A percentile compares a stretch with the other conserved stretches of the same genome.
These are phyloP conservation scores for Aspergillus sclerotiicarbonarius DNA, from an alignment of 495 filamentous ascomycete species.

Conservation along the genomic window DNA sequence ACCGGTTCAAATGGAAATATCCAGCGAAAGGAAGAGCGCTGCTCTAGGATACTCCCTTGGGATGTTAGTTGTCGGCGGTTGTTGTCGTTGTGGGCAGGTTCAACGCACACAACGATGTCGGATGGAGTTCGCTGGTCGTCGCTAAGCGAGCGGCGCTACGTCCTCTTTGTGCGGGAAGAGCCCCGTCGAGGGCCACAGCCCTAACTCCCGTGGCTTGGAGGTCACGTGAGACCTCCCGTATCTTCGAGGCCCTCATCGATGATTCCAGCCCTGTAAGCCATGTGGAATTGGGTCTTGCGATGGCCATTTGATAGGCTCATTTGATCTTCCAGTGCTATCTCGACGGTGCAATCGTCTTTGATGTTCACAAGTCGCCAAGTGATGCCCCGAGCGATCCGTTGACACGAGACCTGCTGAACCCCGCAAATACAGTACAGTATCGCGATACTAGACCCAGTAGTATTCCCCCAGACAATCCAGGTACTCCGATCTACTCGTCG, in stretches of 20 bases:
- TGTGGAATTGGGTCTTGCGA: not conserved
- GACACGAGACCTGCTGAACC: not conserved
- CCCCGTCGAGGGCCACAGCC: conserved; percentile 39
- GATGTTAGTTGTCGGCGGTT: conserved; percentile 50
- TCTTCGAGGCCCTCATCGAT: not conserved
- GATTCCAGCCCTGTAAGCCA: not conserved
- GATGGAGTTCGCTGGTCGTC: conserved; percentile 38
- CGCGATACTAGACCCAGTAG: conserved; percentile 1
- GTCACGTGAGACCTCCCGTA: conserved; percentile 25
- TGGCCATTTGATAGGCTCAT: not conserved
- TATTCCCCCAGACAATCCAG: not conserved
- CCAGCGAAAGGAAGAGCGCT: conserved; percentile 36
- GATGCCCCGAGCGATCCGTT: not conserved
- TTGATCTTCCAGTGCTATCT: not conserved
- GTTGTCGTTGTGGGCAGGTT: conserved; percentile 49
- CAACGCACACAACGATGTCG: conserved; percentile 49
- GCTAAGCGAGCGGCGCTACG: conserved; percentile 41
- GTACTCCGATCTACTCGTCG: not conserved
- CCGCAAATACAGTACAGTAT: not conserved
- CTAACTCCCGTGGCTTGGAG: conserved; percentile 25
- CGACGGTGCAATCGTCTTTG: not conserved
- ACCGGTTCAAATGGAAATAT: conserved; percentile 41
- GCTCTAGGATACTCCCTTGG: conserved; percentile 42
- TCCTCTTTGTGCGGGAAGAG: conserved; percentile 34
- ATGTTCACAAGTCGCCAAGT: not conserved